Evolutionary conservation across 23 red algal species (phyloP), one percentile per base, ranked within the genome.

Genomic region (Gracilariopsis chorda): DNA sequence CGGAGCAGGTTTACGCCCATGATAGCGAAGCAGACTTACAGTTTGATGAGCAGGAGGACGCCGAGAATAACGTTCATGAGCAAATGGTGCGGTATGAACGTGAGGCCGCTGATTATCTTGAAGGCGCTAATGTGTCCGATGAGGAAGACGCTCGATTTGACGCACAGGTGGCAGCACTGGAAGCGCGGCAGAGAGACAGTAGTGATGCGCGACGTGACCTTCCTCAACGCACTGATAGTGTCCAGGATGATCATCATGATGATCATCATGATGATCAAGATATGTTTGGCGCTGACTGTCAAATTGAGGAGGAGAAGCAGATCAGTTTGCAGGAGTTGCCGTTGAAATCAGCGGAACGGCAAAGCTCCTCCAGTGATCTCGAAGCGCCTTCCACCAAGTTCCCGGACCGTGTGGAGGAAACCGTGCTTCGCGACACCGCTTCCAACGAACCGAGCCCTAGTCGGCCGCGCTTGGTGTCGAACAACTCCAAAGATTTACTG

Each of bases 51-150:
- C 21, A 46, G 9, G 39, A 63, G 13, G 59, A 86, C 2, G 62
- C 20, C 14, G 28, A 86, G 33, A 21, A 19, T 11, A 20, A n/a
- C 10, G 44, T 86, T 25, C 81, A 68, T 33, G 60, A 52, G 17
- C 81, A 68, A 25, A 86, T 86, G 81, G 44, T 71, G 45, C 53
- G 62, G n/a, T 86, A 86, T 21, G 81, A 86, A 32, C 59, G 40
- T 9, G 81, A 86, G 27, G 81, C 81, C 7, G 81, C 81, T 3
- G 59, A 86, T 45, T 86, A 86, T 33, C 28, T 86, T 13, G 52
- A 86, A 3, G 81, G 60, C 63, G 58, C 81, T 28, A 86, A 86
- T 86, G 81, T 86, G 19, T 86, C 81, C n/a, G 81, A 86, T 33
- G 81, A 86, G 28, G 81, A 86, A 48, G 73, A 78, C 20, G 73